Evolutionary conservation across 805 yeast species (phyloP).

Genomic region (Gaillardinia entomophila): DNA sequence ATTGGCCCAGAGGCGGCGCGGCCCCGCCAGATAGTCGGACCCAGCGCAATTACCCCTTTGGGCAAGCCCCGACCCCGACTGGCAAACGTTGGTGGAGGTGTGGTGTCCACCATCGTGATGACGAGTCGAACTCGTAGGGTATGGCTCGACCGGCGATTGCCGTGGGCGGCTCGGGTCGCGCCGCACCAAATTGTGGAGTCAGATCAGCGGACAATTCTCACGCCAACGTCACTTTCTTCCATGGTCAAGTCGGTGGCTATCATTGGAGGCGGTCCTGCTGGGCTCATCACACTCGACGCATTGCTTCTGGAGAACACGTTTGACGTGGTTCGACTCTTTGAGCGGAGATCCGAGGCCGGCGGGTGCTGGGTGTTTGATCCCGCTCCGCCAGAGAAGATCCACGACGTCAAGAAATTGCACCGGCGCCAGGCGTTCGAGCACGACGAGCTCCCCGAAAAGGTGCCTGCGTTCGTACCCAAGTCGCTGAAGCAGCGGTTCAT

Average conservation of each 20-base stretch:
- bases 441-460: conserved; percentile 7
- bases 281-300: conserved; percentile 15
- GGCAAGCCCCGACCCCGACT: neutral
- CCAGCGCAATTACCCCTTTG: neutral
- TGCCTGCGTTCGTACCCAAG: conserved; percentile 13
- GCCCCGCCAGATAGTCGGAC: too few species aligned
- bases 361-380: conserved; percentile 16
- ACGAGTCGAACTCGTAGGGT: too few species aligned
- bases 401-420: conserved; percentile 6
- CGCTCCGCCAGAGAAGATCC: conserved; percentile 13
- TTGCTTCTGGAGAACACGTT: conserved; percentile 11
- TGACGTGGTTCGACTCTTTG: conserved; percentile 11
- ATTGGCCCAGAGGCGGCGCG: too few species aligned
- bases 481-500: conserved; percentile 10
- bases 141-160: too few species aligned
- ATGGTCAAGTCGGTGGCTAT: conserved; percentile 12
- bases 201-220: too few species aligned
- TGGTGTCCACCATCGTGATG: neutral
- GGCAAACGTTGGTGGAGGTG: neutral
- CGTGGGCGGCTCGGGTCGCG: too few species aligned
- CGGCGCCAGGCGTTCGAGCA: conserved; percentile 6
- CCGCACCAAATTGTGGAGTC: neutral
- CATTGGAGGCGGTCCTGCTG: conserved; percentile 21
- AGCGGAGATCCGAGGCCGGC: conserved; percentile 12
- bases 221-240: neutral